These are phyloP conservation scores for Cercospora berteroae DNA, from an alignment of 2,329 filamentous ascomycete species.

Conservation along the genomic window DNA sequence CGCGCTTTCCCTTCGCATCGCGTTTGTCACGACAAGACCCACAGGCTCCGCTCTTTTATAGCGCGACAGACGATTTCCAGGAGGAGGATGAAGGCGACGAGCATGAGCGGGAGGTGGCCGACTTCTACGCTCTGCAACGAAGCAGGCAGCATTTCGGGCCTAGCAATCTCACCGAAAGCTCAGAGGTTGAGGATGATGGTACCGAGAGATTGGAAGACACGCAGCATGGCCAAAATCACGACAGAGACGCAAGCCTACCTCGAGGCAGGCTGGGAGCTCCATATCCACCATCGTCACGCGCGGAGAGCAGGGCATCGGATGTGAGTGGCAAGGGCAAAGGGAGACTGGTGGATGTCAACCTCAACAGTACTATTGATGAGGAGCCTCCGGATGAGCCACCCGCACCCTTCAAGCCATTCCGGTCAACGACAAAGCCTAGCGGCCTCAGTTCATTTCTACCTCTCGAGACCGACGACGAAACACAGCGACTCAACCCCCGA, in stretches of 20 bases:
- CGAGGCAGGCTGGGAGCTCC: constrained; percentile 41
- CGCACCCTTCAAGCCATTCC: constrained; percentile 57
- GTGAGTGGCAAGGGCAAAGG: constrained; percentile 59
- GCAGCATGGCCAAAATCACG: constrained; percentile 39
- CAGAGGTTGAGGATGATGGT: constrained; percentile 70
- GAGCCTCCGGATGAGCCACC: constrained; percentile 49
- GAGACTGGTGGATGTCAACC: constrained; percentile 78
- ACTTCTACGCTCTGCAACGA: constrained; percentile 85
- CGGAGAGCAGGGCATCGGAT: constrained; percentile 43
- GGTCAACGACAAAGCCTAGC: constrained; percentile 42
- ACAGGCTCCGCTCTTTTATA: constrained; percentile 92
- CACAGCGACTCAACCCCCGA: constrained; percentile 45
- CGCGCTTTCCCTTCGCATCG: constrained; percentile 75
- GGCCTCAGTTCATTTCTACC: constrained; percentile 47
- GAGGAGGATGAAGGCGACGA: constrained; percentile 72
- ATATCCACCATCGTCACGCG: constrained; percentile 39
- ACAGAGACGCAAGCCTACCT: constrained; percentile 41
- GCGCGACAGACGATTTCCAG: constrained; percentile 81
- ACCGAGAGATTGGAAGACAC: constrained; percentile 43
- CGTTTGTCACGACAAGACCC: constrained; percentile 63
- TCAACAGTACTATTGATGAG: constrained; percentile 63
- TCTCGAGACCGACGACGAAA: constrained; percentile 53
- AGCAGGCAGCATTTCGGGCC: constrained; percentile 86
- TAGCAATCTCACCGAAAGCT: constrained; percentile 79
- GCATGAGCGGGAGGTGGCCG: constrained; percentile 79